These are phyloP conservation scores for Davidsoniella virescens DNA, from an alignment of 2,329 filamentous ascomycete genomes.

Conservation along the genomic window DNA sequence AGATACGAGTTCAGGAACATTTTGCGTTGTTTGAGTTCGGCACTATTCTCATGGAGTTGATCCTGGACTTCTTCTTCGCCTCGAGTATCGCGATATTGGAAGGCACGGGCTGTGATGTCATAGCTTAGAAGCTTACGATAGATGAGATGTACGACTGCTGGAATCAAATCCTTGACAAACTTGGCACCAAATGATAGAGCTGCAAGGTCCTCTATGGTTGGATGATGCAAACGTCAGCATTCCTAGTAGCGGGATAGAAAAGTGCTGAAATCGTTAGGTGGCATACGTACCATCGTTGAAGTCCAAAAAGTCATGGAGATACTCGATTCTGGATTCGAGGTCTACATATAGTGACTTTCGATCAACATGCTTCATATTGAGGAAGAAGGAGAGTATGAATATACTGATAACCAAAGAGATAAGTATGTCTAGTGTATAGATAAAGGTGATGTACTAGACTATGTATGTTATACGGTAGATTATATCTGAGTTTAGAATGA, in stretches of 20 bases:
- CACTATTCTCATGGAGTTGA: slow-evolving; percentile 48
- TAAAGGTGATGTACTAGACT: not conserved
- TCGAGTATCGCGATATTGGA: slow-evolving; percentile 45
- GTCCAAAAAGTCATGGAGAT: slow-evolving; percentile 61
- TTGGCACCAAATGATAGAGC: slow-evolving; percentile 53
- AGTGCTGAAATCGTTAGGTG: not conserved
- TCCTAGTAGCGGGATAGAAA: not conserved
- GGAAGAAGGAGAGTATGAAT: no score
- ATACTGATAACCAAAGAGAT: not conserved
- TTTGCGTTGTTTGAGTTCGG: slow-evolving; percentile 62
- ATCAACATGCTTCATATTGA: slow-evolving; percentile 43
- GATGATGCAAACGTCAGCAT: not conserved
- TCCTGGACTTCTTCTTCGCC: slow-evolving; percentile 53
- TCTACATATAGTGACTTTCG: slow-evolving; percentile 56
- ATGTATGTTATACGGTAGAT: not conserved
- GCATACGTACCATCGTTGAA: slow-evolving; percentile 47
- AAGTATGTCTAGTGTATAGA: not conserved
- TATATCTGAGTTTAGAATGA: not conserved
- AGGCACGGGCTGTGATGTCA: slow-evolving; percentile 67
- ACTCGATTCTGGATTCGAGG: slow-evolving; percentile 52
- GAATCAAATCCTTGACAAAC: slow-evolving; percentile 69
- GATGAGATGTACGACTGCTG: slow-evolving; percentile 68
- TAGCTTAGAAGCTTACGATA: slow-evolving; percentile 68
- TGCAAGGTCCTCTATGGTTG: slow-evolving; percentile 48
- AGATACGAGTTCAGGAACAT: slow-evolving; percentile 58